phyloP scores from a whole-genome alignment of 2,329 filamentous ascomycete species.

The Herpotrichia juniperi region DNA sequence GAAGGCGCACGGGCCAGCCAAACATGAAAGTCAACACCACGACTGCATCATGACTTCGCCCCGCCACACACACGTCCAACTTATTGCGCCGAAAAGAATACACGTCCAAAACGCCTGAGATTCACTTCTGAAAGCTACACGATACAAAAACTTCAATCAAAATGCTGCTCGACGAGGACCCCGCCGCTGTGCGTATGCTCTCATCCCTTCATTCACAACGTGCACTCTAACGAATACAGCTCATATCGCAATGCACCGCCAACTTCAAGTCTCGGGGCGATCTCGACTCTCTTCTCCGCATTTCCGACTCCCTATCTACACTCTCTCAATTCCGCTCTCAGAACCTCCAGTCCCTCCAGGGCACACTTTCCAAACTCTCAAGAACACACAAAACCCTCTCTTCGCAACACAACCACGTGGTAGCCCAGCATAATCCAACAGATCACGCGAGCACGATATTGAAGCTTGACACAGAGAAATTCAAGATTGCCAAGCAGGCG shows the following conservation, averaged over 20 bases:
- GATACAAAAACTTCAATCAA: conserved; percentile 45
- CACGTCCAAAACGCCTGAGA: background rate
- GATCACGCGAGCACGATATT: conserved; percentile 85
- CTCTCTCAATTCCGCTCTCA: conserved; percentile 84
- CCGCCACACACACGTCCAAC: conserved; percentile 4
- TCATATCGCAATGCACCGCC: conserved; percentile 87
- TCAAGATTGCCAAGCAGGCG: conserved; percentile 89
- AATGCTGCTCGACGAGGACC: conserved; percentile 95
- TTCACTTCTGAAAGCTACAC: conserved; percentile 4
- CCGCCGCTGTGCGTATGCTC: conserved; percentile 70
- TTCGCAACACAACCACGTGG: conserved; percentile 77
- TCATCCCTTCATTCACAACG: conserved; percentile 9
- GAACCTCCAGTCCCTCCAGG: conserved; percentile 59
- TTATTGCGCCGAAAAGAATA: background rate
- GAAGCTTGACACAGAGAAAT: conserved; percentile 89
- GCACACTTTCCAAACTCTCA: conserved; percentile 62
- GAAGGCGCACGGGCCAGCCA: conserved; percentile 28
- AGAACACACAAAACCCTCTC: conserved; percentile 77
- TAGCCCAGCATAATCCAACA: conserved; percentile 74
- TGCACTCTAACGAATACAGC: conserved; percentile 56
- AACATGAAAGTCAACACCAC: conserved; percentile 40
- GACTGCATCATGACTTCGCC: conserved; percentile 17
- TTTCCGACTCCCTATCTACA: conserved; percentile 80
- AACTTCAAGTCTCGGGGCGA: conserved; percentile 97
- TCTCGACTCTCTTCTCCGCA: conserved; percentile 80